Conservation (phyloP, 768 basidiomycete species). For the Peribolospora kevripleyi region DNA sequence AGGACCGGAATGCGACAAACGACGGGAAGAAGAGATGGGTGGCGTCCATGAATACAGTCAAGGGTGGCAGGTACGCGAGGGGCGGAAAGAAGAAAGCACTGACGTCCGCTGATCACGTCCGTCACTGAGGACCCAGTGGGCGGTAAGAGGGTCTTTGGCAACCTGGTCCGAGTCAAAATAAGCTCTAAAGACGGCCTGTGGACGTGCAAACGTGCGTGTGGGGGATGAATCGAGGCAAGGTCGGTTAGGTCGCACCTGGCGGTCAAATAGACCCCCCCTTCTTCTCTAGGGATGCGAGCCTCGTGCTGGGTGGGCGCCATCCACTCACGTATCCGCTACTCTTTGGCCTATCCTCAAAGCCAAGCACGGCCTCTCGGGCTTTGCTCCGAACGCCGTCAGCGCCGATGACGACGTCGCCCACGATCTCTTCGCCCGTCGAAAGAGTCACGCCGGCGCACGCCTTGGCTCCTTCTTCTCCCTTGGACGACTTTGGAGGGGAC, state of each 20-base stretch:
- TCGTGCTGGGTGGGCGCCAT: too few relatives aligned
- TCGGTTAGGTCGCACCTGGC: too few relatives aligned
- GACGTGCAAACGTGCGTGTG: too few relatives aligned
- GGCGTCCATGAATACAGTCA: constrained; percentile 8
- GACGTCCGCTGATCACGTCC: background rate
- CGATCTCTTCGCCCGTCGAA: too few relatives aligned
- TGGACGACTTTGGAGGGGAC: too few relatives aligned
- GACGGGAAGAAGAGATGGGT: too few relatives aligned
- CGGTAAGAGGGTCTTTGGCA: background rate
- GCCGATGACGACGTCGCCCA: constrained; percentile 14
- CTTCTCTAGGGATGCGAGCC: too few relatives aligned
- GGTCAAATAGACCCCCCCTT: too few relatives aligned
- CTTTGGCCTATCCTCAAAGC: constrained; percentile 5
- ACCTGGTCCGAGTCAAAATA: constrained; percentile 4
- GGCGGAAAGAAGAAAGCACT: constrained; percentile 11
- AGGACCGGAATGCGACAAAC: too few relatives aligned
- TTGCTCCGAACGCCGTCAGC: constrained; percentile 13
- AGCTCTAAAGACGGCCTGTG: background rate
- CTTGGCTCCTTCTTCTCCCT: too few relatives aligned
- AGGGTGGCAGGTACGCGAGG: constrained; percentile 13
- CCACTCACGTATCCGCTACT: constrained; percentile 5
- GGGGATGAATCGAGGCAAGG: too few relatives aligned
- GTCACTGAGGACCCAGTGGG: background rate
- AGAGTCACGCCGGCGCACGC: too few relatives aligned
- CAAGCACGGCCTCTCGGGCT: constrained; percentile 6